phyloP scores from a whole-genome alignment of 2,329 filamentous ascomycete species.

The Cryphonectria japonica region DNA sequence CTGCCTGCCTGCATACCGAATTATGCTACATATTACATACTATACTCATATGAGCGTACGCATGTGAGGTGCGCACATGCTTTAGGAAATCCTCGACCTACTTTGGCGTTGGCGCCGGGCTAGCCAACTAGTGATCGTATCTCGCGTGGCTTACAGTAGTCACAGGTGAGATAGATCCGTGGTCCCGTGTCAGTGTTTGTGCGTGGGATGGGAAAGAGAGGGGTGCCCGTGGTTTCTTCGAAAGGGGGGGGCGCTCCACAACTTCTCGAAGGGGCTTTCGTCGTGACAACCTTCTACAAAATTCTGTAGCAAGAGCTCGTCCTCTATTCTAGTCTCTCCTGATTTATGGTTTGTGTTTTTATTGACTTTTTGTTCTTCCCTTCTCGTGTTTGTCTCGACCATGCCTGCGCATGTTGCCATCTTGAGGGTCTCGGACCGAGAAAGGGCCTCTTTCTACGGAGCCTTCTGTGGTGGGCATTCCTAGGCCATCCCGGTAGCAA shows the following conservation, averaged over 20 bases:
- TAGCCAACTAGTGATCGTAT: neutral
- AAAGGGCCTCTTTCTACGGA: neutral
- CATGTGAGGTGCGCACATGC: neutral
- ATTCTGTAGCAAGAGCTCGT: neutral
- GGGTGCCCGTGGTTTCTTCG: neutral
- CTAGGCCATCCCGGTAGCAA: too few relatives aligned
- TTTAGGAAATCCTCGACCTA: neutral
- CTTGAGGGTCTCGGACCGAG: neutral
- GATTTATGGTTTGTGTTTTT: neutral
- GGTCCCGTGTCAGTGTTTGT: neutral
- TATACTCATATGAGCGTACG: neutral
- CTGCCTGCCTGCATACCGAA: neutral
- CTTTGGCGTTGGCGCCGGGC: slow-evolving; percentile 1
- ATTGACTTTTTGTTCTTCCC: neutral
- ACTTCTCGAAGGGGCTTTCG: neutral
- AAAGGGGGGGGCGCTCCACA: neutral
- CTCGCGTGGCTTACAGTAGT: neutral
- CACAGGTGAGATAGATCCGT: neutral
- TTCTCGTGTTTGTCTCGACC: too few relatives aligned
- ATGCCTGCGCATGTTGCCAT: neutral
- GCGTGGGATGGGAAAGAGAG: neutral
- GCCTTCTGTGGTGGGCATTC: too few relatives aligned
- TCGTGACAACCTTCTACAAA: neutral
- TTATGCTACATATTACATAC: neutral
- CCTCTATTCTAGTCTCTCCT: neutral